Evolutionary conservation across 257 asterid species (phyloP), one percentile per base, ranked within the genome.

Genomic region (Ligustrum vulgare): DNA sequence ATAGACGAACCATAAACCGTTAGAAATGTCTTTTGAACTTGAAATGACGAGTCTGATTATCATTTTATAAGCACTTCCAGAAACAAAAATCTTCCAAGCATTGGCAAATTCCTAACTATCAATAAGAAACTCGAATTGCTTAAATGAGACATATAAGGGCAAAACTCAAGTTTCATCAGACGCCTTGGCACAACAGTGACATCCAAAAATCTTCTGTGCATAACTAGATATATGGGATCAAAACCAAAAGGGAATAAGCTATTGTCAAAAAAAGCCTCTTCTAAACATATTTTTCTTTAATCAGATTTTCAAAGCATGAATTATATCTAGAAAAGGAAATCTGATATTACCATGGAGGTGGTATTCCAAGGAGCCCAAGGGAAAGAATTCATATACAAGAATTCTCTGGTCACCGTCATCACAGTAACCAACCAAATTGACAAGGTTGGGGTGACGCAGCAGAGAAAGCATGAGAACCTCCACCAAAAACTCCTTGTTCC

Each of bases 351-450:
- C 89, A 37, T 86, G 89, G 56, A 88, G 87, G 78, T 73, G 90
- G 64, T 72, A 67, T 69, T 84, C 89, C 74, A 88, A 67, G 28
- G 88, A 83, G 41, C 91, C 88, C 18, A 79, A 74, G 33, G 86
- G 83, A 82, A 88, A 77, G 77, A 77, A 82, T 58, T 88, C 93
- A 49, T 82, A 89, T 20, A 84, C 88, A 58, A 88, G 84, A 75
- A 85, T 86, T 69, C 90, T 85, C 25, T 79, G 87, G 5, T 82
- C 86, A 45, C 86, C 90, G 63, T 85, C 90, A 32, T 80, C 79
- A 63, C 90, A 85, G 64, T 76, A 84, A 72, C 90, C 92, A 45
- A 88, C 76, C 82, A 88, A 70, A 54, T 75, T 71, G 47, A 88
- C 87, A 16, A 88, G 85, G 78, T 88, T 86, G 33, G 87, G 86